Evolutionary conservation across 768 basidiomycete genomes (phyloP), one percentile per base, ranked within the genome.

Genomic region (Leccinum ochraceum): DNA sequence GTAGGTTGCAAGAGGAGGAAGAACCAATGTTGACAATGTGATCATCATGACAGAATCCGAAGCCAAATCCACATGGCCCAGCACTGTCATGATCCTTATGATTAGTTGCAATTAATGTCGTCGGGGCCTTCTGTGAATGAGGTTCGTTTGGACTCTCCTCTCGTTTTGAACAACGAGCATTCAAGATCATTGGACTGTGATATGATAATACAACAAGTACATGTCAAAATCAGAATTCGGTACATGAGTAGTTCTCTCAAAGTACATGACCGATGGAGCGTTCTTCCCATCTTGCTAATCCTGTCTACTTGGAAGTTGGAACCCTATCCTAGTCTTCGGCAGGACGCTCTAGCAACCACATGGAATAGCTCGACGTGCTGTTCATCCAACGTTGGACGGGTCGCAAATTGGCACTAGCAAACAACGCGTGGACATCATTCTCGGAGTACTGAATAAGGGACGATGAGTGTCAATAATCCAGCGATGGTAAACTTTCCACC

Each of bases 271-370:
- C 24, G 82, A 77, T 0, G 94, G 89, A 57, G 98, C 93, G 2
- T 85, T 82, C 95, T 96, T 98, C 53, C 95, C 74, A 44, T 81
- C 78, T 53, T 83, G 75, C 94, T 95, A 99, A 53, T 98, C 93
- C 46, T 79, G 76, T 28, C 88, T 67, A 94, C 32, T 34, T 11
- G 10, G 28, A 28, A 28, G 28, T 28, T 28, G 32, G 10, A 34
- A 34, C 70, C 32, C 85, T 83, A 65, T 88, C 89, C 61, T 65
- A 74, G 46, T 63, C 65, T 51, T 67, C 63, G 24, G 61, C 65
- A 5, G 95, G 92, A 13, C 94, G 86, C 74, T 98, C 94, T 48
- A 98, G 81, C 7, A 98, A 82, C 91, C 93, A 98, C 30, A 98
- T 77, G 2, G 91, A 89, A 72, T 95, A 96, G 52, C 81, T 81